These are phyloP conservation scores for Sporothrix inflata DNA, from an alignment of 2,329 filamentous ascomycete species.

Conservation along the genomic window DNA sequence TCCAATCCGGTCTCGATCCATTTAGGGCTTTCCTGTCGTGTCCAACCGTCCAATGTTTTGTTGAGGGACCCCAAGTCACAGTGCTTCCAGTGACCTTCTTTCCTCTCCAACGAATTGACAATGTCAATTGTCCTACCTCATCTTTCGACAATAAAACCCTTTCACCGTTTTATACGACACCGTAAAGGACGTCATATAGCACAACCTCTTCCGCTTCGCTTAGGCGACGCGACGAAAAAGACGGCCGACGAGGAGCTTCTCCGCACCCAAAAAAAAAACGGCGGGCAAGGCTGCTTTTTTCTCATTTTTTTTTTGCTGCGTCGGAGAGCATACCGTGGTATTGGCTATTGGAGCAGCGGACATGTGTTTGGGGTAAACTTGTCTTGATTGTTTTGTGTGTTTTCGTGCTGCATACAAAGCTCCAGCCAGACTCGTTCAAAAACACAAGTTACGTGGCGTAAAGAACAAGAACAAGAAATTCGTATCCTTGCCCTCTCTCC, in stretches of 20 bases:
- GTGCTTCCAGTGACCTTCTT: not conserved
- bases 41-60: slow-evolving; percentile 4
- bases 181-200: no score
- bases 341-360: slow-evolving; percentile 13
- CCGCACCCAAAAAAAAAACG: slow-evolving; percentile 11
- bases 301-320: not conserved
- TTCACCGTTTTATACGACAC: no score
- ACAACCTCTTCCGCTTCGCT: not conserved
- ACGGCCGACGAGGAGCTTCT: not conserved
- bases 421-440: not conserved
- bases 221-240: not conserved
- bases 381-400: not conserved
- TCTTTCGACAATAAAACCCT: no score
- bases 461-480: not conserved
- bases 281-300: not conserved
- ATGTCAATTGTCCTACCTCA: no score
- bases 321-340: not conserved
- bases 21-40: not conserved
- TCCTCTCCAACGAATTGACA: not conserved
- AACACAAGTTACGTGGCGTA: no score
- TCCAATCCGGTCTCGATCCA: not conserved
- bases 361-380: slow-evolving; percentile 15
- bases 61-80: not conserved
- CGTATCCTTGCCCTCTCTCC: not conserved
- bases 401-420: not conserved